phyloP scores from a whole-genome alignment of 108 stramenopile genomes.

The Nitzschia sp. region DNA sequence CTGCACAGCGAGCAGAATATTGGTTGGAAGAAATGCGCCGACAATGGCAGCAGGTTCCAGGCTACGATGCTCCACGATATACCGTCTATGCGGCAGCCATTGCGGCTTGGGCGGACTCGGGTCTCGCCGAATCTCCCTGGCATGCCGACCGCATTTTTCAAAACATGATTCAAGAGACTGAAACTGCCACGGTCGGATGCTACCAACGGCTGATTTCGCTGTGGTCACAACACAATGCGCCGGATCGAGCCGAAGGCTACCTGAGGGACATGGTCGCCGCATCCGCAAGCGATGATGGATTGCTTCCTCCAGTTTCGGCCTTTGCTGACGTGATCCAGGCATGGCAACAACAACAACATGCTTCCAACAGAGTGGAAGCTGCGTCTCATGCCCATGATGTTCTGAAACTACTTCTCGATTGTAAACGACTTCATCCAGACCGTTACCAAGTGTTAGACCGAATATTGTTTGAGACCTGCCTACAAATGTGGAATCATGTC shows the following conservation, averaged over 20 bases:
- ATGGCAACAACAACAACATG: constrained; percentile 19
- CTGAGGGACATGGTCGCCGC: neutral
- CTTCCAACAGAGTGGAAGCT: neutral
- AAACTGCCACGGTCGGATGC: constrained; percentile 10
- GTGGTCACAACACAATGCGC: constrained; percentile 27
- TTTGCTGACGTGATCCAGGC: constrained; percentile 33
- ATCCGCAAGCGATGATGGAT: neutral
- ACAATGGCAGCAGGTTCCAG: neutral
- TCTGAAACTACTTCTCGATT: constrained; percentile 17
- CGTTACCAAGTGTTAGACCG: too few species aligned
- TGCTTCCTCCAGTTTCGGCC: constrained; percentile 16
- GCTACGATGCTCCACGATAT: constrained; percentile 12
- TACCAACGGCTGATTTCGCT: constrained; percentile 26
- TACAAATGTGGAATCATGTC: too few species aligned
- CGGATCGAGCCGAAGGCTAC: constrained; percentile 13
- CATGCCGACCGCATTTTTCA: constrained; percentile 19
- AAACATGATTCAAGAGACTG: constrained; percentile 8
- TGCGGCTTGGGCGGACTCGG: constrained; percentile 32
- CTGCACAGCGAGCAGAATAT: constrained; percentile 33
- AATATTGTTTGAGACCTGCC: too few species aligned
- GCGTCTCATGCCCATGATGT: constrained; percentile 19
- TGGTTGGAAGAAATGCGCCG: constrained; percentile 34
- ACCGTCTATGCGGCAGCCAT: constrained; percentile 28
- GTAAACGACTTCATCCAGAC: constrained; percentile 1
- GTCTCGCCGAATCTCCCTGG: neutral